Conservation (phyloP, 2,329 filamentous ascomycete genomes). For the Pyricularia sp. region DNA sequence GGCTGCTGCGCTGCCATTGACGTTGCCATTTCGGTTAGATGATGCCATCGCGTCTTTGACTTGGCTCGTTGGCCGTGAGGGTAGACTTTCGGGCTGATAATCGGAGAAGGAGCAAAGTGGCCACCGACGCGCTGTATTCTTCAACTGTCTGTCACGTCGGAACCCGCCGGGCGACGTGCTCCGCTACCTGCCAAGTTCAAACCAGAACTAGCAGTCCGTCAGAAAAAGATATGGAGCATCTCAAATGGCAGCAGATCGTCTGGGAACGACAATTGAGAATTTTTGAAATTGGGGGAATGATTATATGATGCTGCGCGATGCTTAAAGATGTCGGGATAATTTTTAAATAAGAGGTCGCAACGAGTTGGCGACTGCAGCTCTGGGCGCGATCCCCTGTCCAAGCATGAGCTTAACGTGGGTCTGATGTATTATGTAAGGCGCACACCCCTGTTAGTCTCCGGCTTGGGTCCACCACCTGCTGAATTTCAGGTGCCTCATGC, state of each 20-base stretch:
- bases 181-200: background rate
- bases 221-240: background rate
- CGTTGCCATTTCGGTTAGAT: slow-evolving; percentile 29
- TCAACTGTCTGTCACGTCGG: background rate
- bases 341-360: background rate
- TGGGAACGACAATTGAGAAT: background rate
- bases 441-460: background rate
- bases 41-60: slow-evolving; percentile 26
- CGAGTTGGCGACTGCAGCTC: background rate
- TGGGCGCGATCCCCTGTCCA: background rate
- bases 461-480: background rate
- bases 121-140: background rate
- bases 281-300: background rate
- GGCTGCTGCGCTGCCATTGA: slow-evolving; percentile 28
- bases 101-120: background rate
- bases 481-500: background rate
- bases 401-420: background rate
- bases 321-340: background rate
- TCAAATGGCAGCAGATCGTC: background rate
- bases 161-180: background rate
- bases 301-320: background rate
- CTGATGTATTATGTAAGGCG: background rate
- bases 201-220: background rate
- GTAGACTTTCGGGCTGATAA: background rate
- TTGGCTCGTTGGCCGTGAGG: slow-evolving; percentile 10